Conservation (phyloP, 805 yeast species). For the Kodamaea sagamina region DNA sequence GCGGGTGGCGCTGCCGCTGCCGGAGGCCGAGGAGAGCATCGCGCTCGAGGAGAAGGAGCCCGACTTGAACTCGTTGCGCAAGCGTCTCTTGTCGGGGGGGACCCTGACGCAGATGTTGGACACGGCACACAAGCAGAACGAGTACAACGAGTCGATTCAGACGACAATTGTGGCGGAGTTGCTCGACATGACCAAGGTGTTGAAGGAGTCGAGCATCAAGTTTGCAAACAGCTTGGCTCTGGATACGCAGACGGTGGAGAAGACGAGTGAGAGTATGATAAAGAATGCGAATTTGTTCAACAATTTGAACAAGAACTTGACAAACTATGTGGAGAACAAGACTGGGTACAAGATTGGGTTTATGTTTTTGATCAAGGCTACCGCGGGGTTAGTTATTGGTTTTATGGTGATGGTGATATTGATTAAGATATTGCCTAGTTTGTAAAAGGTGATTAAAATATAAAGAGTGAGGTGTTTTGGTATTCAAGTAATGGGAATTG, state of each 20-base stretch:
- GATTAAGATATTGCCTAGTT: slow-evolving; percentile 38
- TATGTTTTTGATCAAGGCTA: slow-evolving; percentile 38
- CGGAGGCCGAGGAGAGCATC: slow-evolving; percentile 3
- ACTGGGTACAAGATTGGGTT: slow-evolving; percentile 43
- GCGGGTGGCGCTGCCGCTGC: slow-evolving; percentile 1
- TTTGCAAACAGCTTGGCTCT: slow-evolving; percentile 26
- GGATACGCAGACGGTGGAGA: slow-evolving; percentile 35
- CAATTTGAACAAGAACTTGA: slow-evolving; percentile 38
- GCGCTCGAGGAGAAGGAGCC: slow-evolving; percentile 16
- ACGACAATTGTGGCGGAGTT: slow-evolving; percentile 51
- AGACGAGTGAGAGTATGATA: slow-evolving; percentile 37
- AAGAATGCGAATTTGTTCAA: slow-evolving; percentile 32
- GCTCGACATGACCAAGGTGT: slow-evolving; percentile 46
- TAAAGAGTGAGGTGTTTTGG: not conserved
- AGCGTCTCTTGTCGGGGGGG: slow-evolving; percentile 28
- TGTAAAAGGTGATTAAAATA: slow-evolving; percentile 2
- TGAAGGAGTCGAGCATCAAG: slow-evolving; percentile 47
- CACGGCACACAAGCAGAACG: slow-evolving; percentile 22
- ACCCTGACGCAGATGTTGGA: slow-evolving; percentile 17
- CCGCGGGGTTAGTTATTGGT: slow-evolving; percentile 26
- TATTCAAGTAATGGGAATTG: too few species aligned
- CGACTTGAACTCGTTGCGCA: slow-evolving; percentile 25
- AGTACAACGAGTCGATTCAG: slow-evolving; percentile 47
- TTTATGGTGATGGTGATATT: slow-evolving; percentile 36
- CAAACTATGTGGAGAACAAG: slow-evolving; percentile 39